Percentiles rank a stretch among this genome's conserved stretches.
Conservation (phyloP, 2,329 filamentous ascomycete species). For the Diaporthe vexans region DNA sequence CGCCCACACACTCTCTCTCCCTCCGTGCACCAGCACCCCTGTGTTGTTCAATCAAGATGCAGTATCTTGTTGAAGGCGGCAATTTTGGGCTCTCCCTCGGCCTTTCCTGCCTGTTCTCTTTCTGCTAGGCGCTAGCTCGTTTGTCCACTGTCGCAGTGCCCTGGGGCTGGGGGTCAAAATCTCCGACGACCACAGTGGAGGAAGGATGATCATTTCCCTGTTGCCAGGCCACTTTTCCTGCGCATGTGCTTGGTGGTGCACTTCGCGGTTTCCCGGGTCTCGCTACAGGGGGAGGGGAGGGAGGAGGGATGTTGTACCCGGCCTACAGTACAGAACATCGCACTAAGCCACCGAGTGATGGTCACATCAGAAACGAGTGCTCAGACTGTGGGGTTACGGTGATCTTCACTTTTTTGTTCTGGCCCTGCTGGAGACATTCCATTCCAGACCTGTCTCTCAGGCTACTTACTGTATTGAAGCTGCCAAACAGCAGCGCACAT, state of each 20-base stretch:
- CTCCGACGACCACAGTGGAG: neutral
- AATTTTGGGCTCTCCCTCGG: constrained; percentile 10
- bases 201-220: constrained; percentile 23
- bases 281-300: constrained; percentile 13
- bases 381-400: constrained; percentile 29
- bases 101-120: neutral
- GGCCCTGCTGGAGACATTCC: neutral
- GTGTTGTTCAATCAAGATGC: neutral
- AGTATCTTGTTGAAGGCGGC: neutral
- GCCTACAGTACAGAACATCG: neutral
- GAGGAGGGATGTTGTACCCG: constrained; percentile 15
- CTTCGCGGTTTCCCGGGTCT: neutral
- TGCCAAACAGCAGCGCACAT: neutral
- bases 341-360: constrained; percentile 22
- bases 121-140: neutral
- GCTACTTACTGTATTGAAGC: neutral
- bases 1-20: neutral
- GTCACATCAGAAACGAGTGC: constrained; percentile 32
- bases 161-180: constrained; percentile 24
- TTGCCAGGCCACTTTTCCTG: neutral
- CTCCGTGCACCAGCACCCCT: neutral
- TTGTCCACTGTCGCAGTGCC: neutral
- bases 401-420: neutral
- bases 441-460: neutral
- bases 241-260: constrained; percentile 4